Base-by-base conservation (phyloP, 2,329 filamentous ascomycete genomes). In the Venturia pyrina region DNA sequence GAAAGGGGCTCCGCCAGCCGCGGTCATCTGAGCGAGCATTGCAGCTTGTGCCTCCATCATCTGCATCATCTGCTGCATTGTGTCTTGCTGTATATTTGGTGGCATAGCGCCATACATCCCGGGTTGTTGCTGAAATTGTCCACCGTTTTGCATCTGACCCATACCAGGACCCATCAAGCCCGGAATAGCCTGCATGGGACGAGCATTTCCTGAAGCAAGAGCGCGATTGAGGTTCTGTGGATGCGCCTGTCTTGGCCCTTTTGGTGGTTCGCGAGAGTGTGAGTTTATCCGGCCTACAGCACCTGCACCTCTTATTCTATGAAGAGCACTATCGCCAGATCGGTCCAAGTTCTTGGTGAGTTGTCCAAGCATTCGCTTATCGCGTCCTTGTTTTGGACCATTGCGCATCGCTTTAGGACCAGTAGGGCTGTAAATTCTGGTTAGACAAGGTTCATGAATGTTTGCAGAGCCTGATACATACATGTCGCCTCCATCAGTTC, bases 391-490 rank as follows among this genome's bases (percentile, higher is more conserved):
- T 65, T 74, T 74, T 71, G 80, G 85, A 64, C 85, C 85, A 74
- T 89, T 91, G 73, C 95, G 89, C 92, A 98, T 96, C 43, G 93
- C 92, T 75, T 93, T 95, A 21, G 95, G 95, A 66, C 93, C 95
- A 63, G 92, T 98, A 11, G 95, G 95, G 73, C 93, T 97, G 72
- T 67, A 44, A 53, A 24, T 46, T 44, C 46, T 11, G 13, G 68
- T 72, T 66, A 71, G 71, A 50, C 57, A 61, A 44, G n/a, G 40
- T 61, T 19, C 11, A n/a, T 34, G 40, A 28, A 11, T 37, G 24
- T 7, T 48, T 62, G 41, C 24, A 64, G 32, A 48, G 34, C 44
- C 46, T 44, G 48, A 48, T 62, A 62, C 65, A 44, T 65, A 67
- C 65, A 67, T 65, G 19, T 37, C 57, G 10, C 46, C 64, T 37